Base-by-base conservation (phyloP, 2,329 filamentous ascomycete species). In the Diaporthe capsici region DNA sequence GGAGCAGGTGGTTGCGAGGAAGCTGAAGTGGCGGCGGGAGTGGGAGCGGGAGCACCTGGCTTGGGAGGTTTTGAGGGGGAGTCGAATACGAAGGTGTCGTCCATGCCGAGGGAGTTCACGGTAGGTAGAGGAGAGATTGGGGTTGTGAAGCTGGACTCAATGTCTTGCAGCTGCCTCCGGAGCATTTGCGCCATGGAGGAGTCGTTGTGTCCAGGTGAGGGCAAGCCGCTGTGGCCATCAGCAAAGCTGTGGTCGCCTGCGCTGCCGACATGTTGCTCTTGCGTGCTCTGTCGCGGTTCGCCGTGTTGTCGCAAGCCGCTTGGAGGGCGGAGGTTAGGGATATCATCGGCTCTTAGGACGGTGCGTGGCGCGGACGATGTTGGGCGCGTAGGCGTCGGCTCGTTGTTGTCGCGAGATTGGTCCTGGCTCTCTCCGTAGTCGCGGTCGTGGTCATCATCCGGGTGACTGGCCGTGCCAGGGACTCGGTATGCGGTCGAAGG, bases 91-190 rank as follows among this genome's bases (percentile, higher is more conserved):
- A 87, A 92, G 34, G 90, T 91, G 81, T 92, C 91, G 83, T 92
- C 90, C 73, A 86, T 81, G 65, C 87, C 89, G 77, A 84, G 84
- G 47, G 85, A 83, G 13, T 85, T 83, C 70, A 87, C 84, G 42
- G 85, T 85, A 49, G 86, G 86, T 63, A 92, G 87, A 17, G 91
- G 91, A 10, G 91, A 92, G 8, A 90, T 81, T 8, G 88, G 87
- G 2, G 90, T 88, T 73, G 92, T 81, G 80, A 93, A 93, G 83
- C 91, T 93, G 47, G 91, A 93, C 80, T 93, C 92, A 77, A 92
- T 87, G 79, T 93, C 91, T 79, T 89, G 87, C 28, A 93, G 82
- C 80, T 92, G 90, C 73, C 88, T 87, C 77, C 87, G 86, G 28
- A 92, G 86, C 58, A 86, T 86, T 63, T 88, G 86, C 78, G 91